A percentile compares a stretch with the other conserved stretches of the same genome.
phyloP scores from a whole-genome alignment of 2,329 filamentous ascomycete species.

The Phialophora tarda region DNA sequence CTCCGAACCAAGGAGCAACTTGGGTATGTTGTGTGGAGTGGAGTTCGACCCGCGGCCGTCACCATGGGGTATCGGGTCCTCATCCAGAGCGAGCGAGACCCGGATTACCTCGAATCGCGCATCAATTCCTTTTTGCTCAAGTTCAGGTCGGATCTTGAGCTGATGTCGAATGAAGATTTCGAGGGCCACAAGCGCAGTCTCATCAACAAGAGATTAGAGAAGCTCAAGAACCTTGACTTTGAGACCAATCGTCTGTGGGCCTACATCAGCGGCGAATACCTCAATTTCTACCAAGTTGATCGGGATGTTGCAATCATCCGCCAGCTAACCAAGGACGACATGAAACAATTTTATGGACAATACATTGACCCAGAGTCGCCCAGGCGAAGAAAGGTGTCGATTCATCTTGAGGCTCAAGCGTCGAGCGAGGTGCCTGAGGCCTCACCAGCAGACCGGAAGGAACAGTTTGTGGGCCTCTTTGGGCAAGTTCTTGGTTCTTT shows the following conservation, averaged over 20 bases:
- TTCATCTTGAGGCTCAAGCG: constrained; percentile 80
- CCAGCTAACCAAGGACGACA: constrained; percentile 75
- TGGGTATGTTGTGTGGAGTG: constrained; percentile 93
- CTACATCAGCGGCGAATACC: constrained; percentile 83
- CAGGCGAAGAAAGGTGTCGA: constrained; percentile 77
- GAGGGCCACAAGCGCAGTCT: constrained; percentile 89
- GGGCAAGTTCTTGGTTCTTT: constrained; percentile 55
- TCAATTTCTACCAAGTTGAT: constrained; percentile 84
- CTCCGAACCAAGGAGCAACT: constrained; percentile 93
- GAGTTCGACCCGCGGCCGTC: constrained; percentile 71
- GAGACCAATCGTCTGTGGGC: constrained; percentile 84
- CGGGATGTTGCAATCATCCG: constrained; percentile 77
- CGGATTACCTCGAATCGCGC: constrained; percentile 80
- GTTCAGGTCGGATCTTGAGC: constrained; percentile 68
- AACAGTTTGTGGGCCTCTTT: constrained; percentile 52
- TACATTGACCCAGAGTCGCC: constrained; percentile 77
- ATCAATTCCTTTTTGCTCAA: constrained; percentile 82
- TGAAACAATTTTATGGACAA: constrained; percentile 77
- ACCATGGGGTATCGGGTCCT: constrained; percentile 86
- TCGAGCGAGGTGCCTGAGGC: constrained; percentile 47
- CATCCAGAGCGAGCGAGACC: constrained; percentile 88
- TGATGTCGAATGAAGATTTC: constrained; percentile 84
- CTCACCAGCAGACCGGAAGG: constrained; percentile 51
- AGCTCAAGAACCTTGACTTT: constrained; percentile 86
- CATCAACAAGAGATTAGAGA: constrained; percentile 84